A percentile compares a stretch with the other conserved stretches of the same genome.
Evolutionary conservation across 1,284 basidiomycete species (phyloP).

Genomic region (Ustilago shanxiensis): DNA sequence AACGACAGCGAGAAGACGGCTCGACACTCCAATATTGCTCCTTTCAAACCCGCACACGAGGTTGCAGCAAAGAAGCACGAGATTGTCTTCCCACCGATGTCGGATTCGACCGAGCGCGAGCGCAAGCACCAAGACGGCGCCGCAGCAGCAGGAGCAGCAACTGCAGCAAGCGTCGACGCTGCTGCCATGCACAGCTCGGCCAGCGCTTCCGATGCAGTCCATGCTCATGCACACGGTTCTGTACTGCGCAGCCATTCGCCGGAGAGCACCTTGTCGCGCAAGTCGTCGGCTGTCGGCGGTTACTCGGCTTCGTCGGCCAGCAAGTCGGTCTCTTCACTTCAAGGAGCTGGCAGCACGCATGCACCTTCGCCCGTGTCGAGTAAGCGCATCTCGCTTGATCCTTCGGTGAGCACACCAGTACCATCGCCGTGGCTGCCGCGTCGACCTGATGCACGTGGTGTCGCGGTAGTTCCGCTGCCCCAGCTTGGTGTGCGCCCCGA

Average conservation of each 20-base stretch:
- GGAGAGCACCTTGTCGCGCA: slow-evolving; percentile 38
- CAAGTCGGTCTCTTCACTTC: slow-evolving; percentile 44
- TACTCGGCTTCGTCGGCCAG: slow-evolving; percentile 32
- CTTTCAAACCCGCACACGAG: slow-evolving; percentile 4
- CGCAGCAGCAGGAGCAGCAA: background rate
- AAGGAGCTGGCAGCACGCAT: slow-evolving; percentile 14
- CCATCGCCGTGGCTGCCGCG: slow-evolving; percentile 62
- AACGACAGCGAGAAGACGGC: slow-evolving; percentile 49
- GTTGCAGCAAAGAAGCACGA: slow-evolving; percentile 25
- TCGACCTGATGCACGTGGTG: slow-evolving; percentile 64
- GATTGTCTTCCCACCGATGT: slow-evolving; percentile 13
- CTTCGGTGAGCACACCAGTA: slow-evolving; percentile 59
- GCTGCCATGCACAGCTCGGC: background rate
- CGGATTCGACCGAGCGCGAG: slow-evolving; percentile 1
- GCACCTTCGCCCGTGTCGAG: slow-evolving; percentile 26
- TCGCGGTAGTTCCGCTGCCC: slow-evolving; percentile 63
- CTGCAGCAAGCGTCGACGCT: background rate
- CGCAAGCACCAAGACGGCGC: slow-evolving; percentile 3
- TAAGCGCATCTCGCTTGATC: slow-evolving; percentile 48
- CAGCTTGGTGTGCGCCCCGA: slow-evolving; percentile 65
- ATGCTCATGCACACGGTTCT: background rate
- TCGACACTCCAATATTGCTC: slow-evolving; percentile 9
- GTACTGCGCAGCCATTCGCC: slow-evolving; percentile 27
- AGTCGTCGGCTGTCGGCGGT: slow-evolving; percentile 38
- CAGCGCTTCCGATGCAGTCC: slow-evolving; percentile 1